Evolutionary conservation across 805 yeast species (phyloP).

Genomic region (Jamesozyma piceae): DNA sequence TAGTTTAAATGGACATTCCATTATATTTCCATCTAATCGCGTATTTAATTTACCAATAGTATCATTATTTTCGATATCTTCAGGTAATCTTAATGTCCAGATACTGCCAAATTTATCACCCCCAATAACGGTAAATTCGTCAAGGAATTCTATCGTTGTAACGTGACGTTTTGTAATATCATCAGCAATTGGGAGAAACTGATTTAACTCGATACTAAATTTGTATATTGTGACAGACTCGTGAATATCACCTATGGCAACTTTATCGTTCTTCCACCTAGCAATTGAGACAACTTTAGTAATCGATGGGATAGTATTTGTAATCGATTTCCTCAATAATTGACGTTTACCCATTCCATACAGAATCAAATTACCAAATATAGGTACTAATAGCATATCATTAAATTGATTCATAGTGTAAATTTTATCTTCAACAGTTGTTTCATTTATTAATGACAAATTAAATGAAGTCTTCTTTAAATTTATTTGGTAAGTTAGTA

Average conservation of each 20-base stretch:
- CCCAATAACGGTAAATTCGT: constrained; percentile 64
- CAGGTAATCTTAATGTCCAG: constrained; percentile 53
- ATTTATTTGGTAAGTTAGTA: constrained; percentile 14
- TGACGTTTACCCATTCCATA: constrained; percentile 76
- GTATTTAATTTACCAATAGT: not conserved
- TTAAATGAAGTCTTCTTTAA: constrained; percentile 13
- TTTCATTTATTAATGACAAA: constrained; percentile 48
- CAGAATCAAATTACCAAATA: constrained; percentile 43
- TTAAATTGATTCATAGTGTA: constrained; percentile 45
- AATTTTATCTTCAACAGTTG: constrained; percentile 42
- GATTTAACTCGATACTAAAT: constrained; percentile 39
- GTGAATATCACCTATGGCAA: constrained; percentile 64
- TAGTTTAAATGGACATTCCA: constrained; percentile 39
- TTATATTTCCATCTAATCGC: constrained; percentile 15
- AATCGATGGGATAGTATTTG: constrained; percentile 36
- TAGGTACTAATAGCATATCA: constrained; percentile 53
- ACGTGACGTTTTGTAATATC: constrained; percentile 62
- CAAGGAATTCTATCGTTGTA: constrained; percentile 52
- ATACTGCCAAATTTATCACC: constrained; percentile 87
- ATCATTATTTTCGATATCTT: constrained; percentile 31
- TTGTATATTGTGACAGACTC: constrained; percentile 53
- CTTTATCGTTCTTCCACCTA: constrained; percentile 44
- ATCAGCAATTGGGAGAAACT: constrained; percentile 56
- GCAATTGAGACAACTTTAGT: constrained; percentile 44
- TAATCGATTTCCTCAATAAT: constrained; percentile 52